Evolutionary conservation across 805 yeast species (phyloP), one percentile per base, ranked within the genome.

Genomic region (Ogataea thermomethanolica): DNA sequence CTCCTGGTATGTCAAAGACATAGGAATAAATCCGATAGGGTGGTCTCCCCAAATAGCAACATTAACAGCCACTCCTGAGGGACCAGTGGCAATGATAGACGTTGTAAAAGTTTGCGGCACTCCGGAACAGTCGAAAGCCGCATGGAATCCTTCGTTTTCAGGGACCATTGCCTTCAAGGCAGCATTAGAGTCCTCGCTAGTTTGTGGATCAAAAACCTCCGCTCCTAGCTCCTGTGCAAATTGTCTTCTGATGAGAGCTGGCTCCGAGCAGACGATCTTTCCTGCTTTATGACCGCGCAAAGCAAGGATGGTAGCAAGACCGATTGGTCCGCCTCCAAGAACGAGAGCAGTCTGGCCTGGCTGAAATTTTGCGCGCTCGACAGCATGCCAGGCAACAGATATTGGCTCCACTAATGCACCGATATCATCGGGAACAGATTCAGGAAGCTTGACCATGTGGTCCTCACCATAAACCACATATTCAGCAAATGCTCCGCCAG

Each of bases 321-420:
- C 83, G 51, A 78, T 77, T 10, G 82, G 80, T 4, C 84, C 84
- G n/a, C 76, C 74, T 14, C 83, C 82, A 8, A 78, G 52, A 12
- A 78, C 72, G 30, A 76, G 56, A 7, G 78, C 80, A 6, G 70
- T 56, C 40, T 54, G 65, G 22, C 79, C 80, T 15, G 53, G 59
- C 40, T 64, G 54, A 49, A 74, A 71, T 12, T 51, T 54, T 0
- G 78, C 62, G 4, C 70, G 61, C 43, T 69, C 65, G 24, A 72
- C 73, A 2, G 81, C 82, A 49, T 78, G 84, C 79, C 80, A 72
- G 14, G 74, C 66, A 38, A 76, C 82, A 4, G 80, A 69, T 33
- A 78, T 59, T 8, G 83, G 82, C 52, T 78, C 79, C 12, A 74
- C 69, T 38, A 78, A 54, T 3, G 83, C 81, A 27, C 78, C 81